Evolutionary conservation across 2,329 filamentous ascomycete genomes (phyloP).

Genomic region (Didymella pinodella): DNA sequence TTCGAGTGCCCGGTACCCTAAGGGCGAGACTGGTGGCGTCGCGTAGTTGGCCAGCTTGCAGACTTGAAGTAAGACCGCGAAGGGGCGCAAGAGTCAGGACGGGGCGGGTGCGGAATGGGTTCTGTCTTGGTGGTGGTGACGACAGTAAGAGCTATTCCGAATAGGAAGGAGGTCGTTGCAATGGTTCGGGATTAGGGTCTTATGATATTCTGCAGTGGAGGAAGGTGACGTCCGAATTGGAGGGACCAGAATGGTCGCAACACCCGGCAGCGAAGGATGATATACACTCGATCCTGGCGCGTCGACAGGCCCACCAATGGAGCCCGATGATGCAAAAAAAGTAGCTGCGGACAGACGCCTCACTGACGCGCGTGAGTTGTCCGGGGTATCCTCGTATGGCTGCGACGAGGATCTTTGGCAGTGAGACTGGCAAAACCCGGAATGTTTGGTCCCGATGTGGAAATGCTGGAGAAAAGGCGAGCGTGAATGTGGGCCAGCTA

Average conservation of each 20-base stretch:
- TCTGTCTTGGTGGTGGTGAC: conserved; percentile 18
- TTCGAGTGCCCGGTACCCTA: conserved; percentile 67
- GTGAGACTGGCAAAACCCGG: conserved; percentile 39
- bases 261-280: conserved; percentile 46
- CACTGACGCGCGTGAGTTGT: conserved; percentile 40
- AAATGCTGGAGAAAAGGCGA: conserved; percentile 46
- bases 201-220: conserved; percentile 11
- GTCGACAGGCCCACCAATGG: conserved; percentile 48
- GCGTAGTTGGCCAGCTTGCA: conserved; percentile 72
- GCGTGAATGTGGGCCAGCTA: conserved; percentile 37
- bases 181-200: conserved; percentile 22
- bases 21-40: conserved; percentile 69
- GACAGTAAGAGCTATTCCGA: conserved; percentile 23
- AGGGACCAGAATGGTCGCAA: conserved; percentile 39
- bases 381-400: conserved; percentile 50
- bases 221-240: conserved; percentile 41
- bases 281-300: conserved; percentile 50
- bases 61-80: conserved; percentile 39
- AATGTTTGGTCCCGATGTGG: conserved; percentile 47
- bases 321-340: conserved; percentile 45
- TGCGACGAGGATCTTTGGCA: conserved; percentile 47
- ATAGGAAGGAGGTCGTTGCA: conserved; percentile 20
- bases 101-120: conserved; percentile 13
- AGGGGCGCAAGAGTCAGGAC: conserved; percentile 28
- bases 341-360: conserved; percentile 47